Evolutionary conservation across 352 stramenopile genomes (phyloP), one percentile per base, ranked within the genome.

Genomic region (Thalassiosira livingstoniorum): DNA sequence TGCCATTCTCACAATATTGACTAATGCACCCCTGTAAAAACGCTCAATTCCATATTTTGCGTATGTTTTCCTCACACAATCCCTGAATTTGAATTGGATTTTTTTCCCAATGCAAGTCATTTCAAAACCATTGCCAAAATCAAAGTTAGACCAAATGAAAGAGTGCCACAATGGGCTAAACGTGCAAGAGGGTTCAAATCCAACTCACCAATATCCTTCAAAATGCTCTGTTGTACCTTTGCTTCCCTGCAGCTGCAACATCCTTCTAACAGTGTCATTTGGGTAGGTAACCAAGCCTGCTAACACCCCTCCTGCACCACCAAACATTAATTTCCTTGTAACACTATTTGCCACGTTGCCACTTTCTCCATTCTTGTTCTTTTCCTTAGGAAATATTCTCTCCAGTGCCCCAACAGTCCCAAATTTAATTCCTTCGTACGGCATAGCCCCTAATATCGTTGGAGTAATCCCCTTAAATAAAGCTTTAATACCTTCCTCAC

Each of bases 371-470:
- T 29, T 43, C 35, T 75, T 34, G 23, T 66, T 71, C 23, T 81
- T 34, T 25, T 83, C 29, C 43, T 68, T 78, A 4, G 72, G 67
- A 80, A 94, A 91, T 15, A 84, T 57, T 23, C 29, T 55, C 60
- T 92, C 86, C 57, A 94, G 76, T 42, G 94, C 29, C 53, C 88
- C 93, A 4, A 95, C 93, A 23, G 92, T 94, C 31, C 90, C 92
- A 84, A 96, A 96, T 79, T 96, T 95, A 53, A 96, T 95, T 2
- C 93, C 93, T 72, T 96, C 92, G 78, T 96, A 96, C 0, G 92
- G 92, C 69, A 96, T 87, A 0, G 92, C 87, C 29, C 93, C 93
- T 11, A 96, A 61, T 15, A 96, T 62, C 3, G 93, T 96, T 0
- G 93, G 92, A 29, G 72, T 88, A 0, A 94, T 75, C 31, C 93